These are phyloP conservation scores for Apophysomyces sp. DNA, from an alignment of 371 early-diverging fungal genomes.

Conservation along the genomic window DNA sequence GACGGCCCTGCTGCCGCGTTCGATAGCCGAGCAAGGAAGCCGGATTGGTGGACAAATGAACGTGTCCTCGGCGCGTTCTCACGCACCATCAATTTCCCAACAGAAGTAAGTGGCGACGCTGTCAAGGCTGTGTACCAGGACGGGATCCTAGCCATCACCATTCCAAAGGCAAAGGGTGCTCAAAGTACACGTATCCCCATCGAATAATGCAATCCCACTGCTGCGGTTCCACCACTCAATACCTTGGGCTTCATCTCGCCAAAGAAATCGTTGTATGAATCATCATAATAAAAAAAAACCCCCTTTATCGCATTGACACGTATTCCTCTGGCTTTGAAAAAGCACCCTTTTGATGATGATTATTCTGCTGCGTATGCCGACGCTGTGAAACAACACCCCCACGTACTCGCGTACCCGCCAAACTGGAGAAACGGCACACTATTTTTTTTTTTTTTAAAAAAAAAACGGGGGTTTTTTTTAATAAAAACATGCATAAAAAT, in stretches of 20 bases:
- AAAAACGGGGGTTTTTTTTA: too few relatives aligned
- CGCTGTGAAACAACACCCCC: too few relatives aligned
- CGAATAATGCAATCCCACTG: conserved; percentile 9
- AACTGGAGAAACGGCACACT: too few relatives aligned
- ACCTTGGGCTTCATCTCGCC: neutral
- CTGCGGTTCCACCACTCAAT: neutral
- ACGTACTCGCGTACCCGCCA: too few relatives aligned
- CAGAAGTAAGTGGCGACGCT: conserved; percentile 9
- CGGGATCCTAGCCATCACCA: conserved; percentile 21
- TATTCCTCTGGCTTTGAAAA: too few relatives aligned
- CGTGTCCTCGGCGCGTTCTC: conserved; percentile 16
- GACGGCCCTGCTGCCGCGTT: neutral
- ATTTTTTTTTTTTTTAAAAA: too few relatives aligned
- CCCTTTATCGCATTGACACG: too few relatives aligned
- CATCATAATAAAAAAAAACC: too few relatives aligned
- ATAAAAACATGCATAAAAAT: too few relatives aligned
- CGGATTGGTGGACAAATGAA: conserved; percentile 18
- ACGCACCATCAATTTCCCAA: conserved; percentile 23
- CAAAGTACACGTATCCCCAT: neutral
- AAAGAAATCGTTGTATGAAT: too few relatives aligned
- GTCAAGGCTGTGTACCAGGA: conserved; percentile 25
- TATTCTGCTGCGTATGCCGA: too few relatives aligned
- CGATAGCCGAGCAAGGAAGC: neutral
- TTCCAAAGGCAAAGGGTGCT: conserved; percentile 17
- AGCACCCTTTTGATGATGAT: too few relatives aligned